Evolutionary conservation across 495 filamentous ascomycete genomes (phyloP).

Genomic region (Penicillium roqueforti): DNA sequence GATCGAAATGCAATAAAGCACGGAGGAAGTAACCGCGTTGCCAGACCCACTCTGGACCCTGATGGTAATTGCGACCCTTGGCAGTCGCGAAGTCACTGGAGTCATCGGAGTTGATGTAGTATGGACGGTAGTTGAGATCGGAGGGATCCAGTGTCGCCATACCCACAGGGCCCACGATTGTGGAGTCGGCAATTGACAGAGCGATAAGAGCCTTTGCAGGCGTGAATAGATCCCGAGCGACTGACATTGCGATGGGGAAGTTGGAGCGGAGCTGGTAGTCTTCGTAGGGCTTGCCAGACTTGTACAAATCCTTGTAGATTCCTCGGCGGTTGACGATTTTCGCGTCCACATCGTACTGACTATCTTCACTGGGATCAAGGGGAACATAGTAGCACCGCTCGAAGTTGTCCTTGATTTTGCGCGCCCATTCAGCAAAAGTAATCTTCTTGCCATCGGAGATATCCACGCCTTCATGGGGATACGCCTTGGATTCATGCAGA

Average conservation of each 20-base stretch:
- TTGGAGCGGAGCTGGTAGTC: slow-evolving; percentile 96
- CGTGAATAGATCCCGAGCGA: slow-evolving; percentile 83
- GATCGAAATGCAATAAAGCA: slow-evolving; percentile 85
- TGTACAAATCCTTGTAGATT: slow-evolving; percentile 97
- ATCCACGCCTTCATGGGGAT: slow-evolving; percentile 67
- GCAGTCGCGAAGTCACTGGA: slow-evolving; percentile 80
- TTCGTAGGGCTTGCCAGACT: slow-evolving; percentile 87
- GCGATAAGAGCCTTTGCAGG: slow-evolving; percentile 70
- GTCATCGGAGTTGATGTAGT: slow-evolving; percentile 95
- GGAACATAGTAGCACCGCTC: slow-evolving; percentile 89
- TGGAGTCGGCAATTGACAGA: slow-evolving; percentile 71
- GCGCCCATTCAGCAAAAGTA: slow-evolving; percentile 76
- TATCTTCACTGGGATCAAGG: slow-evolving; percentile 59
- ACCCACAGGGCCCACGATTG: slow-evolving; percentile 79
- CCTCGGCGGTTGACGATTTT: slow-evolving; percentile 79
- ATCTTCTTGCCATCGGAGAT: slow-evolving; percentile 53
- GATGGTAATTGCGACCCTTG: slow-evolving; percentile 96
- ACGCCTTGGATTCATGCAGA: slow-evolving; percentile 62
- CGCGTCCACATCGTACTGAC: slow-evolving; percentile 73
- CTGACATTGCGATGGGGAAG: slow-evolving; percentile 93
- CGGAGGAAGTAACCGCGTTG: slow-evolving; percentile 91
- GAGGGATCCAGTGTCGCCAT: slow-evolving; percentile 93
- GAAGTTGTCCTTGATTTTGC: slow-evolving; percentile 77
- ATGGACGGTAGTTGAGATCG: slow-evolving; percentile 87
- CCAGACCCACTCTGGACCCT: slow-evolving; percentile 99